These are phyloP conservation scores for Fraxinus ornus DNA, from an alignment of 305 asterid species.

Conservation along the genomic window DNA sequence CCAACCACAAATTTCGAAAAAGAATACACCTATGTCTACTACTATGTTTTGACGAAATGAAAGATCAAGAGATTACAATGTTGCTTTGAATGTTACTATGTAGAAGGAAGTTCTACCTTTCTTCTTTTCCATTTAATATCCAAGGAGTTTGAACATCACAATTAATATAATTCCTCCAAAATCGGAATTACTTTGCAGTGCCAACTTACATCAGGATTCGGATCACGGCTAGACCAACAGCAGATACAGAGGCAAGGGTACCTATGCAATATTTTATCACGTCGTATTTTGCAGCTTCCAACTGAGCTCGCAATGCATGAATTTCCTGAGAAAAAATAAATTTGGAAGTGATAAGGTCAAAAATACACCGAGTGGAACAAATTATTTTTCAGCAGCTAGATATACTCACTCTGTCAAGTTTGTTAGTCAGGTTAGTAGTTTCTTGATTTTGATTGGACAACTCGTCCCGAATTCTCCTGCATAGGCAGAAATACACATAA, in stretches of 20 bases:
- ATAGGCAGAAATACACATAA: background rate
- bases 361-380: background rate
- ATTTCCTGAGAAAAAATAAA: slow-evolving; percentile 60
- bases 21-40: background rate
- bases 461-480: slow-evolving; percentile 96
- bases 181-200: background rate
- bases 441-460: slow-evolving; percentile 80
- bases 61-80: background rate
- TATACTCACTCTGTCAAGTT: slow-evolving; percentile 77
- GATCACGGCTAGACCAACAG: slow-evolving; percentile 74
- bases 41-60: background rate
- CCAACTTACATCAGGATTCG: slow-evolving; percentile 59
- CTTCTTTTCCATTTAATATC: slow-evolving; percentile 2
- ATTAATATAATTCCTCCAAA: slow-evolving; percentile 21
- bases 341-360: slow-evolving; percentile 4
- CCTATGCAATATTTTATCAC: slow-evolving; percentile 93
- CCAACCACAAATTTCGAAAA: background rate
- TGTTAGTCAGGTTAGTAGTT: slow-evolving; percentile 82
- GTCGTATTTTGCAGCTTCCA: slow-evolving; percentile 93
- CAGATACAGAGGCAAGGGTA: slow-evolving; percentile 80
- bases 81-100: background rate
- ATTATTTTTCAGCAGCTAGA: background rate
- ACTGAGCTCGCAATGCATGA: slow-evolving; percentile 70
- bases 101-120: slow-evolving; percentile 14
- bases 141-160: slow-evolving; percentile 34